phyloP scores from a whole-genome alignment of 2,329 filamentous ascomycete species.

The Westerdykella aurantiaca region DNA sequence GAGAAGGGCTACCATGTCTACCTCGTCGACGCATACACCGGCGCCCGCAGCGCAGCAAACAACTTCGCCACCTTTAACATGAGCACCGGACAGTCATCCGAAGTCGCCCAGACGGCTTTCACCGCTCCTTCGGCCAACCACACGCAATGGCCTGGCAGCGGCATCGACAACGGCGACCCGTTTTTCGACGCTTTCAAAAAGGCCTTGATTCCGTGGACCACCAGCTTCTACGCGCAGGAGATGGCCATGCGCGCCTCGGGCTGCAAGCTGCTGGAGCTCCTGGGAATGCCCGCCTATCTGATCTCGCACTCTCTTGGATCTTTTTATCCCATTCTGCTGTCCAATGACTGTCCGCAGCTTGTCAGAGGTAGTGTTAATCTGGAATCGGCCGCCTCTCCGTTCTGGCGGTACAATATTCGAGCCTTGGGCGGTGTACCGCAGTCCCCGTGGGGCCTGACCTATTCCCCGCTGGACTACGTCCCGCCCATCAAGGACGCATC shows the following conservation, averaged over 20 bases:
- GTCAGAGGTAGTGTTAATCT: slow-evolving; percentile 20
- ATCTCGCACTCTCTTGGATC: slow-evolving; percentile 18
- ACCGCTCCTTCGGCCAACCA: slow-evolving; percentile 6
- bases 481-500: too few relatives aligned
- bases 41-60: slow-evolving; percentile 5
- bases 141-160: slow-evolving; percentile 19
- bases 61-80: neutral
- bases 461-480: too few relatives aligned
- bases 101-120: slow-evolving; percentile 2
- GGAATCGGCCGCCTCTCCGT: slow-evolving; percentile 8
- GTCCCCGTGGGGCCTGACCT: slow-evolving; percentile 11
- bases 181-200: slow-evolving; percentile 15
- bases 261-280: neutral
- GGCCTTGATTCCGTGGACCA: slow-evolving; percentile 4
- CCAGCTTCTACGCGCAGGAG: slow-evolving; percentile 13
- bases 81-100: slow-evolving; percentile 1
- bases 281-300: slow-evolving; percentile 13
- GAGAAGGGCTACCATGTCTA: slow-evolving; percentile 19
- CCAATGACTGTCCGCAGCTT: slow-evolving; percentile 17
- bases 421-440: slow-evolving; percentile 10
- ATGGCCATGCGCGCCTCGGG: slow-evolving; percentile 5
- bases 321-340: slow-evolving; percentile 17
- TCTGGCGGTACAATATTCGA: slow-evolving; percentile 5
- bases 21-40: slow-evolving; percentile 11
- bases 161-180: slow-evolving; percentile 11